Conservation (phyloP, 139 green algal species). For the Limnomonas spitsbergensis region DNA sequence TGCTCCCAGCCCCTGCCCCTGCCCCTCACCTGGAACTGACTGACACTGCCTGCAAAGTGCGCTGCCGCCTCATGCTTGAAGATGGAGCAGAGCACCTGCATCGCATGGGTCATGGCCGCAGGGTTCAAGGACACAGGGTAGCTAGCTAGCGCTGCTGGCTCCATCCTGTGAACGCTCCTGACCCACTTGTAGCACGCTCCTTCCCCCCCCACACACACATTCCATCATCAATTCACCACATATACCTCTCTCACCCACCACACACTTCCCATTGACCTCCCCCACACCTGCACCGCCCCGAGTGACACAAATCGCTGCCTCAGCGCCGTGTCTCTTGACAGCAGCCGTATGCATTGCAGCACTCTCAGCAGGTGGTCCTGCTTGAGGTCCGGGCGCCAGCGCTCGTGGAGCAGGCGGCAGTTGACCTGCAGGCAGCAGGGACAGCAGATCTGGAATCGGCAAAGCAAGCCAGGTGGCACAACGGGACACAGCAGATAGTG, state of each 20-base stretch:
- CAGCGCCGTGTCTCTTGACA: constrained; percentile 27
- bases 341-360: constrained; percentile 39
- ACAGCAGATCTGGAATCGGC: background rate
- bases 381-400: constrained; percentile 16
- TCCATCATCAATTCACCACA: no score
- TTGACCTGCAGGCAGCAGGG: constrained; percentile 17
- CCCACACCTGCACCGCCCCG: constrained; percentile 26
- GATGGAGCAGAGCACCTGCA: constrained; percentile 26
- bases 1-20: no score
- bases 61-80: constrained; percentile 21
- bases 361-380: constrained; percentile 42
- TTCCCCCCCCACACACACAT: no score
- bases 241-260: background rate
- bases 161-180: no score
- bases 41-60: constrained; percentile 37
- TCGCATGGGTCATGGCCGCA: no score
- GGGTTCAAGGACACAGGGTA: no score
- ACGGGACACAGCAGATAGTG: no score
- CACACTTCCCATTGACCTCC: background rate
- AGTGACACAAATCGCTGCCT: constrained; percentile 27
- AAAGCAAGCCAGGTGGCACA: no score
- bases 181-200: no score
- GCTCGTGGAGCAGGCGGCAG: constrained; percentile 19
- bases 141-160: no score
- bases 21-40: constrained; percentile 30